A percentile compares a stretch with the other conserved stretches of the same genome.
Evolutionary conservation across 2,329 filamentous ascomycete genomes (phyloP).

Genomic region (Talaromyces sp.): DNA sequence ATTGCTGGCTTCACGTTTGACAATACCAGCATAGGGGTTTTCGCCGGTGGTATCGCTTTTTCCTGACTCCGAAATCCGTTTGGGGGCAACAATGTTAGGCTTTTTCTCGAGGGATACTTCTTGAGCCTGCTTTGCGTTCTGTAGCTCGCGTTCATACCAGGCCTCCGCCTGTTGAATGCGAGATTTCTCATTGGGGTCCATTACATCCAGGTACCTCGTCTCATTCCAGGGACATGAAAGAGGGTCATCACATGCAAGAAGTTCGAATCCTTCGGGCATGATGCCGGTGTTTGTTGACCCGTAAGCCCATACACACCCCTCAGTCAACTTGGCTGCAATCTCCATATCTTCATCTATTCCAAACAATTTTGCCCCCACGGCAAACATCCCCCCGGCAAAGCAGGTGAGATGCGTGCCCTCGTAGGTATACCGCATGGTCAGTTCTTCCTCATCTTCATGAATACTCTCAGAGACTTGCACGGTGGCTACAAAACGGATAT

Average conservation of each 20-base stretch:
- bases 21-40: background rate
- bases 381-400: slow-evolving; percentile 60
- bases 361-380: slow-evolving; percentile 55
- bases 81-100: background rate
- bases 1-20: background rate
- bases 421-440: slow-evolving; percentile 36
- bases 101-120: slow-evolving; percentile 3
- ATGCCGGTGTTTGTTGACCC: slow-evolving; percentile 52
- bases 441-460: slow-evolving; percentile 16
- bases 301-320: slow-evolving; percentile 61
- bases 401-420: slow-evolving; percentile 56
- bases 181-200: slow-evolving; percentile 33
- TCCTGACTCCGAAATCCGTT: background rate
- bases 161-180: slow-evolving; percentile 24
- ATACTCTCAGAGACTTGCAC: slow-evolving; percentile 21
- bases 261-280: slow-evolving; percentile 56
- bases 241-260: slow-evolving; percentile 47
- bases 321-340: slow-evolving; percentile 53
- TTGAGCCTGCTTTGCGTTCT: slow-evolving; percentile 9
- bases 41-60: background rate
- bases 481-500: slow-evolving; percentile 40
- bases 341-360: slow-evolving; percentile 49
- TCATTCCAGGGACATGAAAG: slow-evolving; percentile 51
- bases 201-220: slow-evolving; percentile 43
- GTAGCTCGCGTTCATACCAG: slow-evolving; percentile 20